These are phyloP conservation scores for Closterium sp. DNA, from an alignment of 139 green algal genomes.

Conservation along the genomic window DNA sequence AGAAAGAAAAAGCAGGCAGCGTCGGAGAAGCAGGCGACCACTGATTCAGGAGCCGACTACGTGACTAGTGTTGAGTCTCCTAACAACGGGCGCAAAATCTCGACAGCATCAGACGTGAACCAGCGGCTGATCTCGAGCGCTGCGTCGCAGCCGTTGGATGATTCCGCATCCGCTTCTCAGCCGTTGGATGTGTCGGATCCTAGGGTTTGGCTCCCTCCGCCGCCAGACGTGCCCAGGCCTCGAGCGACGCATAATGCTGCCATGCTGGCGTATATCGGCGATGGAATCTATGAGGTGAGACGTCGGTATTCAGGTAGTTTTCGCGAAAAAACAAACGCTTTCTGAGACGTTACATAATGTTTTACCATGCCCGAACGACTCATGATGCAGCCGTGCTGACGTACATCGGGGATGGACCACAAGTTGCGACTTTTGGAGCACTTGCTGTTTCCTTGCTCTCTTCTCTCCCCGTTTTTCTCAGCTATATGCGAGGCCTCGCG, in stretches of 20 bases:
- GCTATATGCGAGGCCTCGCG: too few species aligned
- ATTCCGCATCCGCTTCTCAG: not conserved
- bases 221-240: conserved; percentile 15
- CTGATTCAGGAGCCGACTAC: not conserved
- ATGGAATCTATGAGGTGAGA: conserved; percentile 60
- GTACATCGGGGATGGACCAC: too few species aligned
- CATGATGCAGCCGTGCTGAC: too few species aligned
- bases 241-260: conserved; percentile 50
- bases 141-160: not conserved
- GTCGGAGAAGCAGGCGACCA: not conserved
- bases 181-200: not conserved
- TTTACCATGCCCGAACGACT: too few species aligned
- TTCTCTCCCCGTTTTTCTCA: too few species aligned
- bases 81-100: not conserved
- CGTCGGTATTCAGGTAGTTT: too few species aligned
- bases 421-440: too few species aligned
- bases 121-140: not conserved
- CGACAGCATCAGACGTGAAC: not conserved
- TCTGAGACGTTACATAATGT: too few species aligned
- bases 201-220: conserved; percentile 21
- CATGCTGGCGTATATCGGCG: conserved; percentile 61
- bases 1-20: not conserved
- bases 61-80: not conserved
- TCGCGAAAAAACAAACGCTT: too few species aligned
- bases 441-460: too few species aligned